phyloP scores from a whole-genome alignment of 352 stramenopile genomes.

The Pythium inflatum region DNA sequence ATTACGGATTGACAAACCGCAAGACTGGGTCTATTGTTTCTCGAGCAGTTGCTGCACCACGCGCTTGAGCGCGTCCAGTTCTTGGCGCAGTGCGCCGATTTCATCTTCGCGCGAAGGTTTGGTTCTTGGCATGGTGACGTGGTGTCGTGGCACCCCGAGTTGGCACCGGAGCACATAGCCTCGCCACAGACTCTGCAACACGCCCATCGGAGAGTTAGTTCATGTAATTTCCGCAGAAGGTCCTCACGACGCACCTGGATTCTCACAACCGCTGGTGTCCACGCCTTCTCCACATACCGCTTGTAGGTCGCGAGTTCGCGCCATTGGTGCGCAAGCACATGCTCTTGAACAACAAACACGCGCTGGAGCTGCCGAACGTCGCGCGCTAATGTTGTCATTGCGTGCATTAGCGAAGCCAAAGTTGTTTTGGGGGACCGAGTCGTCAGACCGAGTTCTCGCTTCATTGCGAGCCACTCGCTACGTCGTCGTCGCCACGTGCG shows the following conservation, averaged over 20 bases:
- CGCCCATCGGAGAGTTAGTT: neutral
- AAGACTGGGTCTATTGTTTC: neutral
- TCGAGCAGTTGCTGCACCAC: conserved; percentile 9
- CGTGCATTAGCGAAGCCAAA: conserved; percentile 2
- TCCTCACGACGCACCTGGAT: conserved; percentile 32
- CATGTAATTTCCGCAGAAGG: neutral
- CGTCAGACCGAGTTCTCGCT: conserved; percentile 6
- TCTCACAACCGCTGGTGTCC: conserved; percentile 16
- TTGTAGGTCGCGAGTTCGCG: conserved; percentile 19
- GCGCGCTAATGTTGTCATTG: conserved; percentile 14
- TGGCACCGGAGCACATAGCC: conserved; percentile 9
- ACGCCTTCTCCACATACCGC: conserved; percentile 23
- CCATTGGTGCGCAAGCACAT: conserved; percentile 39
- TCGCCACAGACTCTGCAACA: conserved; percentile 32
- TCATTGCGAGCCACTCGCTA: neutral
- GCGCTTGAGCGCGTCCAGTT: conserved; percentile 15
- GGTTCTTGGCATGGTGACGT: too few species aligned
- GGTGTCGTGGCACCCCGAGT: neutral
- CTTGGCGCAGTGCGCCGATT: neutral
- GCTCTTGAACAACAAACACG: conserved; percentile 50
- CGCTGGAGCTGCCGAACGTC: conserved; percentile 56
- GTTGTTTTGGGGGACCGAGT: neutral
- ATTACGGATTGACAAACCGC: too few species aligned
- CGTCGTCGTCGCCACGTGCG: conserved; percentile 19
- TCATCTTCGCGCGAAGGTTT: conserved; percentile 7